Base-by-base conservation (phyloP, 2,329 filamentous ascomycete genomes). In the Sphaerulina vaccinii region DNA sequence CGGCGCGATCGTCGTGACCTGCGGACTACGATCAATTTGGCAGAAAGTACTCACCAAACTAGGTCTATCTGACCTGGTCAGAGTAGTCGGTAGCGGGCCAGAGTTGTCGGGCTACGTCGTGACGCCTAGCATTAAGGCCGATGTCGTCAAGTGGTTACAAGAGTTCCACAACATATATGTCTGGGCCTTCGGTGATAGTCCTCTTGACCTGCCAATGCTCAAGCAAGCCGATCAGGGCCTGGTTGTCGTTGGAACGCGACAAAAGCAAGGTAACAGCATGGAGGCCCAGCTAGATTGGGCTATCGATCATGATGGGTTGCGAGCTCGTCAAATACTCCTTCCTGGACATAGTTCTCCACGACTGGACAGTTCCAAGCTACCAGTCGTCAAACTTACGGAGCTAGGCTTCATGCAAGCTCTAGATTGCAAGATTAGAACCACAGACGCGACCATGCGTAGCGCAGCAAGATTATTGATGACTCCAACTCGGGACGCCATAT, bases 111-210 rank as follows among this genome's bases (percentile, higher is more conserved):
- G 68, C 0, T 70, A 76, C 19, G 72, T 85, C 9, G 70, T 86
- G 21, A 81, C 77, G 1, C 68, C 75, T 5, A 58, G 53, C 0
- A 65, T 78, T 16, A 86, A 86, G 62, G 74, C 67, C 1, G 60
- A 58, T 0, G 33, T 84, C 21, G 78, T 82, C 1, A 45, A 44
- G 1, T 67, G 62, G 2, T 62, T 84, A 16, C 68, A 65, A 45
- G 21, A 69, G 0, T 15, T 13, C 0, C 55, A 74, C 35, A 2
- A 65, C 0, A 38, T 73, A 23, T 64, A 73, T 33, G 76, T 84
- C n/a, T 77, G 71, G 63, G 82, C 79, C 0, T 81, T 86, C 58
- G 82, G 82, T n/a, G 81, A 85, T 58, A 81, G 82, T 57, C 71
- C 72, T 0, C 54, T 84, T 5, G 83, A 86, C 57, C 33, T 86